Conservation (phyloP, 1,139 yeast genomes). For the Blastobotrys apis region DNA sequence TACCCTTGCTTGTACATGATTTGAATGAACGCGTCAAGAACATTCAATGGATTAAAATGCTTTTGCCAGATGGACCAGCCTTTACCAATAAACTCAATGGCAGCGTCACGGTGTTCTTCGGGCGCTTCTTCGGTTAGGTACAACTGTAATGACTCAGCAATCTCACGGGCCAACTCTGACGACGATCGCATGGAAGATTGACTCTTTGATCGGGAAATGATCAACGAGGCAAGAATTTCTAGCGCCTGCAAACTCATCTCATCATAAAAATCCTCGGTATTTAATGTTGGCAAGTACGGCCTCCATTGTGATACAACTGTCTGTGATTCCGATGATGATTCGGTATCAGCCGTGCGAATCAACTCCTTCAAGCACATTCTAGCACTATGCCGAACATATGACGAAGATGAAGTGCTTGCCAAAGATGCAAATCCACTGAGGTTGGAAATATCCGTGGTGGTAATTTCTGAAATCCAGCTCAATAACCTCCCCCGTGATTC, state of each 20-base stretch:
- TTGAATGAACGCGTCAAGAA: slow-evolving; percentile 23
- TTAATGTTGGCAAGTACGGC: slow-evolving; percentile 16
- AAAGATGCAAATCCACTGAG: slow-evolving; percentile 16
- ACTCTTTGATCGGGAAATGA: slow-evolving; percentile 9
- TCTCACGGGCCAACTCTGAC: slow-evolving; percentile 13
- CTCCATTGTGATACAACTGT: slow-evolving; percentile 14
- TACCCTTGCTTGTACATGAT: slow-evolving; percentile 23
- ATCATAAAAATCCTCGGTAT: slow-evolving; percentile 13
- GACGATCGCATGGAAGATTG: not conserved
- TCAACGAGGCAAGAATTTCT: slow-evolving; percentile 17
- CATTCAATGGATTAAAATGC: slow-evolving; percentile 24
- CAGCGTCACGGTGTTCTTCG: slow-evolving; percentile 17
- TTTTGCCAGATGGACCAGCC: slow-evolving; percentile 29
- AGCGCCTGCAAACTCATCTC: slow-evolving; percentile 16
- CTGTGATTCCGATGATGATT: not conserved
- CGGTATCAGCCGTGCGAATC: slow-evolving; percentile 10
- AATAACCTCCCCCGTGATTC: slow-evolving; percentile 11
- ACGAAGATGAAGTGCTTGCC: slow-evolving; percentile 4
- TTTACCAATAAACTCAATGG: slow-evolving; percentile 28
- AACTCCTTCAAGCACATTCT: slow-evolving; percentile 18
- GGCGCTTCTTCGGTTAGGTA: slow-evolving; percentile 22
- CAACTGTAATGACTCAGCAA: slow-evolving; percentile 25
- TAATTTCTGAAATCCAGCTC: slow-evolving; percentile 11
- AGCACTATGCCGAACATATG: slow-evolving; percentile 15
- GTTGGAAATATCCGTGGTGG: slow-evolving; percentile 4